A percentile compares a stretch with the other conserved stretches of the same genome.
Evolutionary conservation across 1,284 basidiomycete species (phyloP).

Genomic region (Ustilago crameri): DNA sequence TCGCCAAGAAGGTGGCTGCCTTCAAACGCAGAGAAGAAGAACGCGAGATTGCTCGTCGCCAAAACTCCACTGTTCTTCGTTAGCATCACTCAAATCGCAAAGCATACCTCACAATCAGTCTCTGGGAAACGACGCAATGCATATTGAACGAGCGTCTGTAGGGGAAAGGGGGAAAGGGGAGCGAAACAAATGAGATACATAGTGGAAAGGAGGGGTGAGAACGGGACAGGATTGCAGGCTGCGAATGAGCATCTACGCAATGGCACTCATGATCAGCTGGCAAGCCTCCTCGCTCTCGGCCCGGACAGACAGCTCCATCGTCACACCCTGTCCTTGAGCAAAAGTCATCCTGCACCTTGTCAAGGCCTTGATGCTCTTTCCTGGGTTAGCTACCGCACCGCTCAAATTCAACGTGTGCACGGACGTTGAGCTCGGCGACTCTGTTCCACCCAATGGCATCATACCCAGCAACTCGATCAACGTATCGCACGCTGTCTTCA

Average conservation of each 20-base stretch:
- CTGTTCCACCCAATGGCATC: conserved; percentile 82
- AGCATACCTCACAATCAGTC: neutral
- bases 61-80: conserved; percentile 33
- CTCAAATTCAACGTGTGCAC: conserved; percentile 95
- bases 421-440: conserved; percentile 75
- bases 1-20: conserved; percentile 39
- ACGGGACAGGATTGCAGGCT: too few species aligned
- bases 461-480: conserved; percentile 94
- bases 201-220: neutral
- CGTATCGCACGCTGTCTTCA: conserved; percentile 87
- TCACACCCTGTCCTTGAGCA: conserved; percentile 89
- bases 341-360: conserved; percentile 95
- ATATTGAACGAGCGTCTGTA: neutral
- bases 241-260: conserved; percentile 69
- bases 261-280: conserved; percentile 87
- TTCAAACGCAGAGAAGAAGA: conserved; percentile 49
- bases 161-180: neutral
- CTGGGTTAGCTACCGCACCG: conserved; percentile 83
- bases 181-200: neutral
- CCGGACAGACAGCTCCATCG: conserved; percentile 90
- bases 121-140: conserved; percentile 7
- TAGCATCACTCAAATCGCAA: conserved; percentile 1
- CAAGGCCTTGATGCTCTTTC: conserved; percentile 86
- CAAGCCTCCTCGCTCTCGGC: conserved; percentile 89
- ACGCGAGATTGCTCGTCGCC: conserved; percentile 26